Conservation (phyloP, 768 basidiomycete species). For the Podaxis mareebaensis region DNA sequence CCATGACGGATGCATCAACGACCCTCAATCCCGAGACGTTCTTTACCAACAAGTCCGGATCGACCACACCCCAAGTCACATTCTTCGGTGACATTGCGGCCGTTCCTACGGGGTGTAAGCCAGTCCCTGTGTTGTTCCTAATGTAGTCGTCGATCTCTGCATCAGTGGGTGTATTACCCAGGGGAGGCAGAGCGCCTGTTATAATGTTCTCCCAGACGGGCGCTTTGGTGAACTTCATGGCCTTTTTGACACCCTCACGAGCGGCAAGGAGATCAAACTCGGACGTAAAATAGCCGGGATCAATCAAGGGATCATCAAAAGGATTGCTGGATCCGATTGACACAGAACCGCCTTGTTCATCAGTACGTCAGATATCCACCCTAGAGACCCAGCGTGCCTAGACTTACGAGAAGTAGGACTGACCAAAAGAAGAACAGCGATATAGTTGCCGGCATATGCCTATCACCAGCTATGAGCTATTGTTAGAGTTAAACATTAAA, state of each 20-base stretch:
- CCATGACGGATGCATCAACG: conserved; percentile 39
- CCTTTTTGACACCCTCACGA: conserved; percentile 22
- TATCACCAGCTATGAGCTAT: neutral
- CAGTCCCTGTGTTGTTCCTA: conserved; percentile 21
- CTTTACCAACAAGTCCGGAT: conserved; percentile 39
- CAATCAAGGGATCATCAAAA: conserved; percentile 26
- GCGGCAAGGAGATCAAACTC: conserved; percentile 18
- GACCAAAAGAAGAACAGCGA: conserved; percentile 22
- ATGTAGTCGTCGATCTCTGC: conserved; percentile 20
- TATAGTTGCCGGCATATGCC: conserved; percentile 22
- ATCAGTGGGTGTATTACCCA: conserved; percentile 13
- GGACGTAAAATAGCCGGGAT: conserved; percentile 12
- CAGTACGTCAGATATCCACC: neutral
- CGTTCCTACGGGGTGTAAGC: conserved; percentile 34
- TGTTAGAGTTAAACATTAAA: neutral
- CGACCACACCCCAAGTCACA: conserved; percentile 34
- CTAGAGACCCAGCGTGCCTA: neutral
- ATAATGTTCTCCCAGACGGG: conserved; percentile 21
- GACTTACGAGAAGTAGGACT: conserved; percentile 29
- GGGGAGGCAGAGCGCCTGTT: conserved; percentile 9
- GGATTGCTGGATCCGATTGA: conserved; percentile 24
- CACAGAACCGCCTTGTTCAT: conserved; percentile 21
- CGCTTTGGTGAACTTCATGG: conserved; percentile 22
- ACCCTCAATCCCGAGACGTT: conserved; percentile 33
- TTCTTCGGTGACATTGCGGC: conserved; percentile 30